phyloP scores from a whole-genome alignment of 306 rosid species.

The Urtica urens region DNA sequence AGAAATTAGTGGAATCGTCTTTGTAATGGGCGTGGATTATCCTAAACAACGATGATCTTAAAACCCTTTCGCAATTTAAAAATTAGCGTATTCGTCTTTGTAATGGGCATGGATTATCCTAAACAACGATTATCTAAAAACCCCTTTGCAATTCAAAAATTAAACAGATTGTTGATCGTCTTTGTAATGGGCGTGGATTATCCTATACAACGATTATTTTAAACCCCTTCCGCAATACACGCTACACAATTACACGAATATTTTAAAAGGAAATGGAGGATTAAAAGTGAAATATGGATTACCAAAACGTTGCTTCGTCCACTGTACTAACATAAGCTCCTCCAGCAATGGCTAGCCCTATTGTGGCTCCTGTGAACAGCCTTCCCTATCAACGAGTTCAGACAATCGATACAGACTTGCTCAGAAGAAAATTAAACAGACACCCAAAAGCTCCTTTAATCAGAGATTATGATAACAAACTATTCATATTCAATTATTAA shows the following conservation, averaged over 20 bases:
- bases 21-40: no score
- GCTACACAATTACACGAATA: conserved; percentile 1
- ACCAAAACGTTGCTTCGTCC: conserved; percentile 99
- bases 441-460: conserved; percentile 1
- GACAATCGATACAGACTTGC: no score
- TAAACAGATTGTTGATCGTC: no score
- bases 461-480: background rate
- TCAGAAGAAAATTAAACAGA: conserved; percentile 16
- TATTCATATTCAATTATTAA: no score
- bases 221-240: no score
- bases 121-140: conserved; percentile 10
- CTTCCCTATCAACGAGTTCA: conserved; percentile 61
- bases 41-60: conserved; percentile 11
- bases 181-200: no score
- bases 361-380: conserved; percentile 66
- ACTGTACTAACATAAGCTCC: conserved; percentile 98
- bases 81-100: no score
- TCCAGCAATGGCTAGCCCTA: conserved; percentile 75
- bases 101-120: no score
- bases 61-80: no score
- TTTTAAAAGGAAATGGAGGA: conserved; percentile 22
- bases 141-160: no score
- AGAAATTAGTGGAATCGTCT: no score
- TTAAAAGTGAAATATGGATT: conserved; percentile 40
- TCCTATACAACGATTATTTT: conserved; percentile 12